These are phyloP conservation scores for Boletus sp. DNA, from an alignment of 768 basidiomycete genomes.

Conservation along the genomic window DNA sequence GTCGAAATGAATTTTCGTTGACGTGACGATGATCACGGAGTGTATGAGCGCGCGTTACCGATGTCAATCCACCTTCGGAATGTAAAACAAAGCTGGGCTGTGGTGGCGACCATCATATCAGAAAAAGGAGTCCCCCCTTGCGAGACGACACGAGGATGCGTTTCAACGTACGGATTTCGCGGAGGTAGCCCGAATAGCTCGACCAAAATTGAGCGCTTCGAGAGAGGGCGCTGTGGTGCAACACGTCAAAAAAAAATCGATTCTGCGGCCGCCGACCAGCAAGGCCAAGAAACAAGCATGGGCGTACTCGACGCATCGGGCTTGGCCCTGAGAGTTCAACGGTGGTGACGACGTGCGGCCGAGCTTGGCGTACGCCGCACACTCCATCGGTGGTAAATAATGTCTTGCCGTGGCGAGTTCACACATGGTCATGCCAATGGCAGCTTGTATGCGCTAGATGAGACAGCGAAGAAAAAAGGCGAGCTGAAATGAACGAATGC, in stretches of 20 bases:
- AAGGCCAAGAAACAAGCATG: neutral
- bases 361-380: conserved; percentile 29
- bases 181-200: conserved; percentile 79
- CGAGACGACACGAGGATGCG: neutral
- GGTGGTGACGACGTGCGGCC: conserved; percentile 1
- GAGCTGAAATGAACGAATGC: neutral
- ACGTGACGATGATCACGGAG: conserved; percentile 10
- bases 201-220: conserved; percentile 84
- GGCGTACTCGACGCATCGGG: conserved; percentile 53
- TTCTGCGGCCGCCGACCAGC: neutral
- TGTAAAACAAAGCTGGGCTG: conserved; percentile 76
- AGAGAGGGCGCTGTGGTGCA: conserved; percentile 55
- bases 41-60: conserved; percentile 39
- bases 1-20: conserved; percentile 2
- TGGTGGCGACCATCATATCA: conserved; percentile 16
- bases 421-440: conserved; percentile 76
- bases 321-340: conserved; percentile 30
- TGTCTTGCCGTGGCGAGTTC: conserved; percentile 74
- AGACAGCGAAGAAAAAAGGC: neutral
- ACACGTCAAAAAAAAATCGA: neutral
- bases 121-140: neutral
- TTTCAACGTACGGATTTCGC: conserved; percentile 65
- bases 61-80: conserved; percentile 75
- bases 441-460: conserved; percentile 46
- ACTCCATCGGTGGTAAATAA: conserved; percentile 68